Base-by-base conservation (phyloP, 805 yeast genomes). In the Candida coquimbonensis region DNA sequence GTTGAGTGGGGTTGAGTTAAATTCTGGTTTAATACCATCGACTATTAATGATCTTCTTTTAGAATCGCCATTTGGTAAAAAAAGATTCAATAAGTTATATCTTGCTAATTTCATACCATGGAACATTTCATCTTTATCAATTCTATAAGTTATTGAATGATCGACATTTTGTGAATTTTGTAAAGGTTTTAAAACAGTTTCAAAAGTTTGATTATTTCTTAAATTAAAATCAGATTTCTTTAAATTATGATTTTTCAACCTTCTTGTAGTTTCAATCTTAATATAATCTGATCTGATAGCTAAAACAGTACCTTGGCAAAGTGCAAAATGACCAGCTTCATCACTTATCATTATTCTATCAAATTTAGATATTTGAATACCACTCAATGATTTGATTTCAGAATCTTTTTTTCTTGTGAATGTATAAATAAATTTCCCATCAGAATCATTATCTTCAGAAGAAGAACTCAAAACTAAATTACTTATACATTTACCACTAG, bases 271-370 rank as follows among this genome's bases (percentile, higher is more conserved):
- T 0, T 76, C 63, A 3, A 89, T 62, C 1, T 67, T 65, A 2
- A 88, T 59, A 8, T 61, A 53, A 8, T 67, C 66, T 0, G 69
- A 63, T 7, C 72, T 65, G 0, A 84, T 64, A 4, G 59, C 53
- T 7, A 67, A 63, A 5, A 89, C 70, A 38, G 60, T 63, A 0
- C 95, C 96, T 42, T 70, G 71, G 1, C 88, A 79, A 24, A 90
- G 56, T 0, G 87, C 84, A 61, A 82, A 82, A 59, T 84, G 87
- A 1, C 96, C 96, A 0, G 61, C 49, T 54, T 87, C 95, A 60
- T 86, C 96, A 57, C 96, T 88, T 1, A 89, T 67, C 14, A 84
- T 70, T 1, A 90, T 74, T 36, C 78, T 68, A 57, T 90, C 96
- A 50, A 75, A 71, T 35, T 70, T 67, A 0, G 67, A 43, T 2